Evolutionary conservation across 1,284 basidiomycete genomes (phyloP).

Genomic region (Ganoderma leucocontextum): DNA sequence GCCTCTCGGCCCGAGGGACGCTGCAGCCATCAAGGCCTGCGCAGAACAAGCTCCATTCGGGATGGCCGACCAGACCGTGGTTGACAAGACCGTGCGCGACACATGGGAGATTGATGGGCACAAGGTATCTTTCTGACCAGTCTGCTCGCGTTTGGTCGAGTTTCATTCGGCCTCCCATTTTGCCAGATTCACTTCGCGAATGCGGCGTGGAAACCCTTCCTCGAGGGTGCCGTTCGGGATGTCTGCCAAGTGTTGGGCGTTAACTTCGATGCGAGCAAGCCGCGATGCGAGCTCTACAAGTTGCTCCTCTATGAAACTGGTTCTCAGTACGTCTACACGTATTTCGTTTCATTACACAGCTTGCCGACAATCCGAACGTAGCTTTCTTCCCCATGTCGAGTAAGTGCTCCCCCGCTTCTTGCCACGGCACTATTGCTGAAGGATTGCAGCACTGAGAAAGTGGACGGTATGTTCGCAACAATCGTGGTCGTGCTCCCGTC

Average conservation of each 20-base stretch:
- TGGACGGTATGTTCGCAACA: slow-evolving; percentile 54
- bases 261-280: slow-evolving; percentile 28
- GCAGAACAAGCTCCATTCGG: slow-evolving; percentile 47
- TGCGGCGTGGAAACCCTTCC: slow-evolving; percentile 36
- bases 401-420: slow-evolving; percentile 4
- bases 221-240: slow-evolving; percentile 29
- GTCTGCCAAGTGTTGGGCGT: slow-evolving; percentile 42
- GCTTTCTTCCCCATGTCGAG: slow-evolving; percentile 32
- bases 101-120: slow-evolving; percentile 42
- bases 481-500: slow-evolving; percentile 55
- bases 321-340: slow-evolving; percentile 22
- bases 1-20: slow-evolving; percentile 42
- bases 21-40: slow-evolving; percentile 41
- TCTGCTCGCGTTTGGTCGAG: not conserved
- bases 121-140: slow-evolving; percentile 21
- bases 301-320: slow-evolving; percentile 54
- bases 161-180: not conserved
- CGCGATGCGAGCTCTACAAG: slow-evolving; percentile 52
- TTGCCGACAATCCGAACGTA: not conserved
- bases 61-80: slow-evolving; percentile 35
- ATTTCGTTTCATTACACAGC: not conserved
- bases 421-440: not conserved
- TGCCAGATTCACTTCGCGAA: slow-evolving; percentile 35
- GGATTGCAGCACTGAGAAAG: slow-evolving; percentile 47
- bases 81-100: slow-evolving; percentile 40